These are phyloP conservation scores for Peterozyma xylosa DNA, from an alignment of 805 yeast species.

Conservation along the genomic window DNA sequence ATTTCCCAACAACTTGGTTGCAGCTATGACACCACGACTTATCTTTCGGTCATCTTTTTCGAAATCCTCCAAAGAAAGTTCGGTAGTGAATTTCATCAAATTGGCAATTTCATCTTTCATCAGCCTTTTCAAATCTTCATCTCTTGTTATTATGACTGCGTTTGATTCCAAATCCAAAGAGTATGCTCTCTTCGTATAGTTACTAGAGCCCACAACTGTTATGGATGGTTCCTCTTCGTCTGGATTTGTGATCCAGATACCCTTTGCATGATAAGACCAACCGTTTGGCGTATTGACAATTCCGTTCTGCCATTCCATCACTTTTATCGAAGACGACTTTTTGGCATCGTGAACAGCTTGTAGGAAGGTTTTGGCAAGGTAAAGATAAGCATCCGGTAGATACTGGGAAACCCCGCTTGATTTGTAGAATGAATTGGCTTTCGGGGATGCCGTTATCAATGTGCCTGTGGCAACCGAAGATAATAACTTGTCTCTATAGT, in stretches of 20 bases:
- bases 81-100: slow-evolving; percentile 43
- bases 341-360: slow-evolving; percentile 35
- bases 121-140: slow-evolving; percentile 42
- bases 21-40: slow-evolving; percentile 54
- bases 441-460: slow-evolving; percentile 87
- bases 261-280: slow-evolving; percentile 98
- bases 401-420: slow-evolving; percentile 75
- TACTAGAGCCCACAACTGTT: slow-evolving; percentile 87
- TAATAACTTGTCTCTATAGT: slow-evolving; percentile 52
- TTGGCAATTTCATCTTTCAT: slow-evolving; percentile 62
- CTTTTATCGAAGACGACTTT: slow-evolving; percentile 36
- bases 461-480: slow-evolving; percentile 52
- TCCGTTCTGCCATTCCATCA: slow-evolving; percentile 86
- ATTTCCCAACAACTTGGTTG: slow-evolving; percentile 56
- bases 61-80: slow-evolving; percentile 55
- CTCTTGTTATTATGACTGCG: slow-evolving; percentile 70
- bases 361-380: slow-evolving; percentile 65
- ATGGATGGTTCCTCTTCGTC: slow-evolving; percentile 53
- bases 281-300: slow-evolving; percentile 74
- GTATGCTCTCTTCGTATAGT: slow-evolving; percentile 87
- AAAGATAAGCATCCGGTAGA: slow-evolving; percentile 81
- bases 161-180: slow-evolving; percentile 83
- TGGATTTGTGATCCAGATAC: slow-evolving; percentile 74
- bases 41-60: slow-evolving; percentile 53
- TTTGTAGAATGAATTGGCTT: slow-evolving; percentile 88